These are phyloP conservation scores for Capsicum chinense DNA, from an alignment of 257 asterid genomes.

Conservation along the genomic window DNA sequence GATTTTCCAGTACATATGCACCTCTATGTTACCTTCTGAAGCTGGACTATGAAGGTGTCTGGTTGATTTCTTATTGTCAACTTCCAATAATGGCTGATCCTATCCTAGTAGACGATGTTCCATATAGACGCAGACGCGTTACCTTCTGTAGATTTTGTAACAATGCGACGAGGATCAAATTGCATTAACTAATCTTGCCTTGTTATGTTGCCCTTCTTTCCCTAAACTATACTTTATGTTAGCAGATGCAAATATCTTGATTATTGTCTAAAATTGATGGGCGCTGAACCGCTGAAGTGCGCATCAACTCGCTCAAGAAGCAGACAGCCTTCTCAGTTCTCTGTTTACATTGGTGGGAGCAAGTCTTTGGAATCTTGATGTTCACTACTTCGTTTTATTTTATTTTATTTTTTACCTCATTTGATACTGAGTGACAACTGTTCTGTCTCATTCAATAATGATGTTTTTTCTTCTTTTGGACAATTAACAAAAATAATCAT, in stretches of 20 bases:
- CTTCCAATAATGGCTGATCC: background rate
- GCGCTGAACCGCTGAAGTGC: background rate
- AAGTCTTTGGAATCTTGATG: background rate
- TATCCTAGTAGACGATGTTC: background rate
- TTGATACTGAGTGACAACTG: conserved; percentile 16
- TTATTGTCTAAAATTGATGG: background rate
- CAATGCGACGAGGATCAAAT: background rate
- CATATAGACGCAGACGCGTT: background rate
- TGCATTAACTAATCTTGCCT: background rate
- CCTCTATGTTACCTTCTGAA: conserved; percentile 13
- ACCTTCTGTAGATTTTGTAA: background rate
- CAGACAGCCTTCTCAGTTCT: background rate
- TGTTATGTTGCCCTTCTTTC: conserved; percentile 13
- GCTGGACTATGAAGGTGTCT: background rate
- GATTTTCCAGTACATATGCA: background rate
- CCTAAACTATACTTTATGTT: conserved; percentile 1
- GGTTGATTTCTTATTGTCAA: background rate
- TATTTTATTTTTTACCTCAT: background rate
- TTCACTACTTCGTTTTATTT: background rate
- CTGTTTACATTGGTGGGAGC: background rate
- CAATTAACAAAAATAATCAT: background rate
- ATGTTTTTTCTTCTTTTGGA: background rate
- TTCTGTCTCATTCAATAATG: conserved; percentile 6
- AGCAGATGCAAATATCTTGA: conserved; percentile 20
- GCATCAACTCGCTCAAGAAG: background rate